These are phyloP conservation scores for Nannochloropsis gaditana DNA, from an alignment of 108 stramenopile genomes.

Conservation along the genomic window DNA sequence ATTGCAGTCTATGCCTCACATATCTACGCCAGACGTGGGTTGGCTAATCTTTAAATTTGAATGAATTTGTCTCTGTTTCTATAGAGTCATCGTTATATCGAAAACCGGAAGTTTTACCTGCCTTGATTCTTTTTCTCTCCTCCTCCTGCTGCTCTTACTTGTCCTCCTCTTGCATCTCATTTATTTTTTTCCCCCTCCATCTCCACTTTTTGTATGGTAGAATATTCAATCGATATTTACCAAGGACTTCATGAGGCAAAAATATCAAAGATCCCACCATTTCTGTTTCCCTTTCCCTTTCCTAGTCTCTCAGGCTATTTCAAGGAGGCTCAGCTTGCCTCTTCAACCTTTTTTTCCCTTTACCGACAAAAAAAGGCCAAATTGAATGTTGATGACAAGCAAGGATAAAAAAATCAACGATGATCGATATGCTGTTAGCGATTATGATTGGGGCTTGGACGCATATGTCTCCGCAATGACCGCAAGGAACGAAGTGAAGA, in stretches of 20 bases:
- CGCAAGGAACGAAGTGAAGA: neutral
- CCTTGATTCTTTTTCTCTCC: neutral
- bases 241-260: too few species aligned
- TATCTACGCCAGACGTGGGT: too few species aligned
- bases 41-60: too few species aligned
- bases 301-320: too few species aligned
- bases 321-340: too few species aligned
- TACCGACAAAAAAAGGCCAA: neutral
- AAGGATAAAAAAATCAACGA: neutral
- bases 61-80: too few species aligned
- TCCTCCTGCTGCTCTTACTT: neutral
- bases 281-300: too few species aligned
- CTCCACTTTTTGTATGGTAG: neutral
- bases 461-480: neutral
- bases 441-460: neutral
- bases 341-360: neutral
- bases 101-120: too few species aligned
- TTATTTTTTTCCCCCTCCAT: neutral
- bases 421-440: neutral
- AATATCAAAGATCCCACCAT: too few species aligned
- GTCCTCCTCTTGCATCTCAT: neutral
- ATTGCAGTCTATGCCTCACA: too few species aligned
- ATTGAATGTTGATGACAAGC: neutral
- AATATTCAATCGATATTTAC: too few species aligned
- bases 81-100: too few species aligned